Evolutionary conservation across 352 stramenopile genomes (phyloP), one percentile per base, ranked within the genome.

Genomic region (Phytopythium helicoides): DNA sequence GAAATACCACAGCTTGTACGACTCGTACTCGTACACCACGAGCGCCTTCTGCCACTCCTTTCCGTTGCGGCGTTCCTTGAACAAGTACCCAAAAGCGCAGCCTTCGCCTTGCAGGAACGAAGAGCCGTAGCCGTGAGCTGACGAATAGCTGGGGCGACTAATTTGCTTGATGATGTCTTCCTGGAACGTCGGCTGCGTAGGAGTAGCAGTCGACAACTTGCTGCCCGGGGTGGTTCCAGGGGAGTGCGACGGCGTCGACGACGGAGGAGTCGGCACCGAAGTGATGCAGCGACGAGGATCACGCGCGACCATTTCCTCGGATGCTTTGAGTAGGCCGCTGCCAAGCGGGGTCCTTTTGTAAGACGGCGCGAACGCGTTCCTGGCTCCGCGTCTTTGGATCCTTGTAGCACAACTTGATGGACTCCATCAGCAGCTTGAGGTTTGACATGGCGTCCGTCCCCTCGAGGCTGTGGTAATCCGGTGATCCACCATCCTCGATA

Each of bases 1-100:
- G 56, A 95, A 95, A 62, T 92, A 95, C 85, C 85, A 95, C 18
- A 95, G 52, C 60, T 95, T 95, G 68, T 93, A 84, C 36, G 81
- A 90, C 39, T 77, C 80, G 46, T 89, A 90, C 52, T 95, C 85
- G 55, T 92, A 95, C 50, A 95, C 85, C 46, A 95, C 73, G 19
- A 95, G 58, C 48, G 80, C 81, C 54, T 92, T 92, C 49, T 92
- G 84, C 85, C 85, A 95, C 58, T 87, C 76, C 3, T 64, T 61
- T 1, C 66, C 71, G 39, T 65, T 67, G 31, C 79, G 66, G 2
- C 79, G 78, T 36, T 89, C 76, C 56, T 92, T 92, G 53, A 89
- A 92, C 62, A 92, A 57, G 52, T 92, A 93, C 22, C 85, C 85
- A 50, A 92, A 95, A 16, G 81, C 75, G 54, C 85, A 95, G 33